Conservation (phyloP, 108 stramenopile genomes). For the Nitzschia inconspicua region DNA sequence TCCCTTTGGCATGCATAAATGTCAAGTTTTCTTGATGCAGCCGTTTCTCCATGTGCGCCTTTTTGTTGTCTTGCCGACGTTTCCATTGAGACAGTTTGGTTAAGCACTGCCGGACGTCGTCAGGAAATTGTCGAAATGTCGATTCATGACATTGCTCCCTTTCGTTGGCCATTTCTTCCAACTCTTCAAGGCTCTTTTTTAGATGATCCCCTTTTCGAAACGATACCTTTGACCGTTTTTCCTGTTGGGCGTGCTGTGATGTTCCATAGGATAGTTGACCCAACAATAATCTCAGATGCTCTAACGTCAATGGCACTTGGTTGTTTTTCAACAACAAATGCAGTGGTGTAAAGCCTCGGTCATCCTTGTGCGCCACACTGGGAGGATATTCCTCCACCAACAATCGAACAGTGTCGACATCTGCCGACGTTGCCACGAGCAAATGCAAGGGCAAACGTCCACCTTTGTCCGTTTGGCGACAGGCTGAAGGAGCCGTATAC, state of each 20-base stretch:
- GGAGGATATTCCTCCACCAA: constrained; percentile 46
- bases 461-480: constrained; percentile 23
- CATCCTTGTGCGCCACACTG: constrained; percentile 36
- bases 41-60: not conserved
- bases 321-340: constrained; percentile 39
- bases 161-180: constrained; percentile 15
- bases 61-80: constrained; percentile 20
- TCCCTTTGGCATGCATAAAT: not conserved
- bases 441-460: constrained; percentile 51
- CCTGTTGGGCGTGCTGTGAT: not conserved
- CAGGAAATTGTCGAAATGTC: constrained; percentile 24
- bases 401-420: constrained; percentile 34
- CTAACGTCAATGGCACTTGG: constrained; percentile 18
- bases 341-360: constrained; percentile 40
- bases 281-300: constrained; percentile 37
- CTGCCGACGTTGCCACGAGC: constrained; percentile 34
- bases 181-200: constrained; percentile 22
- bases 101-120: constrained; percentile 26
- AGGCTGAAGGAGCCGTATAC: constrained; percentile 24
- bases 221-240: not conserved
- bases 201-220: constrained; percentile 46
- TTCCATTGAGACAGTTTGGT: constrained; percentile 38
- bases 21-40: not conserved
- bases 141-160: constrained; percentile 18
- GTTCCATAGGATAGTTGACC: constrained; percentile 14